A percentile compares a stretch with the other conserved stretches of the same genome.
Conservation (phyloP, 495 filamentous ascomycete genomes). For the Neurospora terricola region DNA sequence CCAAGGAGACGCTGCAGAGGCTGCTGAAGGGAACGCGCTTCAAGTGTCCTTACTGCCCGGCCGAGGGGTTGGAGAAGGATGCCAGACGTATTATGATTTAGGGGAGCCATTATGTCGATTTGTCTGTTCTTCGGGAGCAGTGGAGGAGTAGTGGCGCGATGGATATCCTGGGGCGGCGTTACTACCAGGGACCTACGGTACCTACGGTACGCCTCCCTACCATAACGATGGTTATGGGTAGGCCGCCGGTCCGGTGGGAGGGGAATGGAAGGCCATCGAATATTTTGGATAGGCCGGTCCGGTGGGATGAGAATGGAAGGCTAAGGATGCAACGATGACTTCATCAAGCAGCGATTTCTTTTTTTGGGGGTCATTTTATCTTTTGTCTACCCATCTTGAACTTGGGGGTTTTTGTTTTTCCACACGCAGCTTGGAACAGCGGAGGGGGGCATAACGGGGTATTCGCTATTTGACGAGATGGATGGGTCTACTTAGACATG, state of each 20-base stretch:
- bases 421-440: neutral
- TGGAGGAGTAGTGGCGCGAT: neutral
- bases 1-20: slow-evolving; percentile 66
- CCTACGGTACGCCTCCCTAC: too few species aligned
- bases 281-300: too few species aligned
- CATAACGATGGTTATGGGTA: too few species aligned
- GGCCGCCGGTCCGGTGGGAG: too few species aligned
- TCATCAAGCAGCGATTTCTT: neutral
- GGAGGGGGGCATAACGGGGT: neutral
- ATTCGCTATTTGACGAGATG: neutral
- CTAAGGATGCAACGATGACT: neutral
- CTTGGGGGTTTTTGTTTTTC: neutral
- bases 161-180: neutral
- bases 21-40: slow-evolving; percentile 69
- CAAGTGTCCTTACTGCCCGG: slow-evolving; percentile 96
- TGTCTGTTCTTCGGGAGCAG: neutral
- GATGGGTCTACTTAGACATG: neutral
- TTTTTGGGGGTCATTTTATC: neutral
- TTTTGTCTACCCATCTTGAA: neutral
- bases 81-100: slow-evolving; percentile 60
- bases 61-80: slow-evolving; percentile 65
- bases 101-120: neutral
- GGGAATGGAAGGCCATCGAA: too few species aligned
- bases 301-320: neutral
- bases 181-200: neutral